Evolutionary conservation across 139 green algal species (phyloP), one percentile per base, ranked within the genome.

Genomic region (Chlamydomonas schloesseri): DNA sequence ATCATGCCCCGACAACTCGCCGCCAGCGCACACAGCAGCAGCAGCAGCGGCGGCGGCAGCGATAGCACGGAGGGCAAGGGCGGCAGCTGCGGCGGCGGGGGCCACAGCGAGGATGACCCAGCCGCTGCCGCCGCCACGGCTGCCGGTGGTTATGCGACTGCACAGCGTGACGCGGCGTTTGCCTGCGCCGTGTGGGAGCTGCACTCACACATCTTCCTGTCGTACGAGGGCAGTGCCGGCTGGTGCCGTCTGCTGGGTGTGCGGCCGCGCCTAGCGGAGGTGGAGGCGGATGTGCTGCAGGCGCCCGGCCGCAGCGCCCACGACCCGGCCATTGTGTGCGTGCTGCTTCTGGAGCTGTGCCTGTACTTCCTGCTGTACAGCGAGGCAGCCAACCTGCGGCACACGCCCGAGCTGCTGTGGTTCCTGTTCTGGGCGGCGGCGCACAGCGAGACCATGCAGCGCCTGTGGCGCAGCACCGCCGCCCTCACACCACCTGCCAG

Each of bases 361-460:
- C 55, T 87, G 37, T 90, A 87, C 79, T 90, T 90, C 70, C 58
- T 90, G 71, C 57, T 89, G 24, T 85, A 68, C 69, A 80, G 80
- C 53, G 95, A 97, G 91, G 93, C 89, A 31, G 91, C 95, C 77
- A 97, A 96, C 83, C 55, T 97, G 46, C 91, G 95, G 17, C 96
- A 97, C 90, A 88, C 90, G 31, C 93, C 95, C 24, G 95, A 97
- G 90, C 83, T 81, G 60, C 55, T 97, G 53, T 96, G 93, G 91
- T 97, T 97, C 84, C 74, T 97, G 6, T 97, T 95, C 90, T 94
- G 93, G 89, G 37, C 71, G n/a, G 82, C 82, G 31, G 37, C n/a
- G 23, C 34, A 79, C 58, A 78, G 78, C 77, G 42, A 71, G 6
- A 71, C 42, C 37, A 68, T 84, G 60, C 78, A 71, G 42, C 37